A percentile compares a stretch with the other conserved stretches of the same genome.
These are phyloP conservation scores for Tetrastigma voinierianum DNA, from an alignment of 164 flowering plant species.

Conservation along the genomic window DNA sequence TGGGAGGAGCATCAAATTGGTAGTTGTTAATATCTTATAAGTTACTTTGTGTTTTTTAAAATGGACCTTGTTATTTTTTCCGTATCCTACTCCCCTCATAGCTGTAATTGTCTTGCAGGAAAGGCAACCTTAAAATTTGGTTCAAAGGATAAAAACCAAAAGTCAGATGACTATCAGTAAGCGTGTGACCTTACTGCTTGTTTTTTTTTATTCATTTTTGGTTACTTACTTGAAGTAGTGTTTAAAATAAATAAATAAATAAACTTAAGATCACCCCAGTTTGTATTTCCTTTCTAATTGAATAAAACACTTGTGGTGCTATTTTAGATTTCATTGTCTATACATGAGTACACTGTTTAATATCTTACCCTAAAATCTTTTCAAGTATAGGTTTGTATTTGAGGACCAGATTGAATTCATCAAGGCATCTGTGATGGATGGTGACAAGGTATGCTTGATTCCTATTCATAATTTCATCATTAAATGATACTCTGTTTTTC, in stretches of 20 bases:
- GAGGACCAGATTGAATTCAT: slow-evolving; percentile 98
- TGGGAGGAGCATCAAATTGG: slow-evolving; percentile 99
- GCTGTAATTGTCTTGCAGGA: slow-evolving; percentile 43
- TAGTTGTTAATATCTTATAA: slow-evolving; percentile 9
- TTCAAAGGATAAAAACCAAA: slow-evolving; percentile 68
- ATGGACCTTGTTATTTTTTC: slow-evolving; percentile 1
- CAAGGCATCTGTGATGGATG: slow-evolving; percentile 76
- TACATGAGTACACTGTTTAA: neutral
- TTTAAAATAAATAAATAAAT: neutral
- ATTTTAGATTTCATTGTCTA: neutral
- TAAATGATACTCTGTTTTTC: neutral
- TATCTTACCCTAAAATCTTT: neutral
- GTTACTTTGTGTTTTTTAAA: neutral
- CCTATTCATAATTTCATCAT: slow-evolving; percentile 2
- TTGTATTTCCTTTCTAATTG: neutral
- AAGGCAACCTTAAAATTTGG: slow-evolving; percentile 87
- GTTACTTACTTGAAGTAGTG: neutral
- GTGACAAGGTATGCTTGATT: slow-evolving; percentile 52
- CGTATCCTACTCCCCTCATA: neutral
- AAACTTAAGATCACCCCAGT: neutral
- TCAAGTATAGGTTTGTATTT: slow-evolving; percentile 65
- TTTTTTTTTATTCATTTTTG: neutral
- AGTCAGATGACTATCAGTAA: slow-evolving; percentile 76
- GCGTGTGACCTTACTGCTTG: slow-evolving; percentile 19
- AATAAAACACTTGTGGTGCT: neutral